Evolutionary conservation across 1,139 yeast species (phyloP), one percentile per base, ranked within the genome.

Genomic region (Scheffersomyces illinoinensis): DNA sequence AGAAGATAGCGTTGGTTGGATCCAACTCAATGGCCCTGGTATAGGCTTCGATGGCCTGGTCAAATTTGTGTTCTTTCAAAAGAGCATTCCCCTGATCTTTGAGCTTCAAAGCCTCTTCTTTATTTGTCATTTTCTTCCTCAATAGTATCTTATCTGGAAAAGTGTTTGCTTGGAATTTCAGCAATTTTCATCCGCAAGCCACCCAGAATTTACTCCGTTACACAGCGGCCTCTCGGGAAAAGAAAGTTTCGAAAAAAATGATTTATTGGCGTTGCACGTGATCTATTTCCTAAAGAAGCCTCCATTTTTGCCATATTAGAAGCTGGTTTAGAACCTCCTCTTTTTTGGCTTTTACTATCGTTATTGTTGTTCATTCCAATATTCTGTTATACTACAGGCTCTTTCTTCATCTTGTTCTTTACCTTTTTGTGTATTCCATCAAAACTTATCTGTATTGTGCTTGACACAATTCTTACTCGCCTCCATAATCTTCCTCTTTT

Each of bases 41-140:
- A 71, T 95, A 95, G 14, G 81, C 71, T 5, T 83, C 88, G 46
- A 91, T 79, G 10, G 98, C 98, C 47, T 83, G 82, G 12, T 82
- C 83, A 67, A 77, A 91, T 62, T 86, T 80, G 56, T 90, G 88
- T 23, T 78, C 81, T 66, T 88, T 86, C 57, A 95, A 80, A 56
- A 79, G 83, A n/a, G 77, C 79, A 70, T 95, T 95, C 12, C 98
- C 99, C 66, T 83, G 77, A 64, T 85, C 85, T 71, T 93, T 93
- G 60, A 77, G 76, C 62, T 78, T 77, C 55, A 82, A 65, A 1
- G 92, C 90, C 59, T 76, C 70, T 33, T 74, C 78, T 55, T 69
- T 69, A 24, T 66, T 59, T 61, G 64, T 57, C 43, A 33, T 33
- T 33, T 33, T 54, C 17, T 39, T 12, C 5, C n/a, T 43, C 21